Evolutionary conservation across 1,284 basidiomycete species (phyloP), one percentile per base, ranked within the genome.

Genomic region (Sphaerobolus stellatus): DNA sequence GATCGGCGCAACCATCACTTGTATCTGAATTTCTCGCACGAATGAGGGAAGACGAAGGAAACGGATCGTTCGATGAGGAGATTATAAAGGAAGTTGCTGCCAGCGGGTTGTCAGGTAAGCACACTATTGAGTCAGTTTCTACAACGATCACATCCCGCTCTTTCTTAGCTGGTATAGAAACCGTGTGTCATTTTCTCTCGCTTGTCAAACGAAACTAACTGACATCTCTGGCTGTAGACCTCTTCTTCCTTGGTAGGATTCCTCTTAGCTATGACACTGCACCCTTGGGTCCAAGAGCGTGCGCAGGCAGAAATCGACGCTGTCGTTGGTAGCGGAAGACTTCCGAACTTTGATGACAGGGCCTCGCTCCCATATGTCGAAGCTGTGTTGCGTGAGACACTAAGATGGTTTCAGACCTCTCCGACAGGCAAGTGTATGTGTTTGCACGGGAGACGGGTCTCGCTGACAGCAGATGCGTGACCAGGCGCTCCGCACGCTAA

Each of bases 301-400:
- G 64, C 61, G 2, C 61, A 66, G 33, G 54, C 50, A 2, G 63
- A 64, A 30, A 44, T 66, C 27, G 60, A 62, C 45, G 33, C 38
- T 3, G 60, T 67, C 2, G 54, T 66, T 5, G 63, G 62, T n/a
- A 5, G 20, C 11, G 50, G 56, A 13, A 50, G 58, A 45, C 48
- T 69, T 11, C 69, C 68, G 4, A 62, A 59, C 5, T 70, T 71
- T 34, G 43, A 58, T 0, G 68, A 70, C 46, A 59, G 63, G 9
- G n/a, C 47, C 3, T 54, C 41, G 18, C 47, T 71, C 5, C 69
- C 70, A 0, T 70, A 68, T 49, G 5, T 65, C n/a, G 62, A 62
- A 30, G 61, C 62, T 0, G 18, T 71, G 48, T 60, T 40, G 51
- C 43, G 50, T 13, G 29, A 63, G 54, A 40, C 64, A 2, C 55